Conservation (phyloP, 116 monocot genomes). For the Cymodocea nodosa region DNA sequence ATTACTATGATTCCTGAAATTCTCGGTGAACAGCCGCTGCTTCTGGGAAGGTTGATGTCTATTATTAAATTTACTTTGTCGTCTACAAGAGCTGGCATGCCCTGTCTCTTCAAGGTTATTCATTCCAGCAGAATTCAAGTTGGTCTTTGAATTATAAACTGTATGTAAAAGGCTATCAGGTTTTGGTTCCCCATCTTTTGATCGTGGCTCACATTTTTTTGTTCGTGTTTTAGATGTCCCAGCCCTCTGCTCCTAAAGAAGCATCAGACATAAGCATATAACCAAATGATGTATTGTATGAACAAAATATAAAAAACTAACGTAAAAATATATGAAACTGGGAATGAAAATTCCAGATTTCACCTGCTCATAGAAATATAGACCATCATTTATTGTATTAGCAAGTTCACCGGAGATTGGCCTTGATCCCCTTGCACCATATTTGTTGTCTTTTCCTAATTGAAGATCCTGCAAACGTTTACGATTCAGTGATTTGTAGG, state of each 20-base stretch:
- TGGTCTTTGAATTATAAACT: conserved; percentile 26
- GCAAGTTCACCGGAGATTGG: conserved; percentile 64
- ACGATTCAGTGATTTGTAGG: no score
- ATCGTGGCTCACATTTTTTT: conserved; percentile 15
- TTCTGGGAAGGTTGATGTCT: conserved; percentile 41
- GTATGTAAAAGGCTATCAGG: conserved; percentile 14
- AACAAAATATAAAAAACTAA: background rate
- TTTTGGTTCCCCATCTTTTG: conserved; percentile 31
- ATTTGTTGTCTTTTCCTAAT: conserved; percentile 1
- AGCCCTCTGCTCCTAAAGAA: conserved; percentile 44
- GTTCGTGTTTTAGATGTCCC: conserved; percentile 22
- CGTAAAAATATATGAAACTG: background rate
- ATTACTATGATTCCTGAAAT: conserved; percentile 32
- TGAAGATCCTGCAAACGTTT: conserved; percentile 27
- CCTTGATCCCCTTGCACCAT: conserved; percentile 18
- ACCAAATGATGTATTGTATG: background rate
- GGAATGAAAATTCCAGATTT: background rate
- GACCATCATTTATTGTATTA: conserved; percentile 64
- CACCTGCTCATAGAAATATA: conserved; percentile 89
- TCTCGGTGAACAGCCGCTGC: conserved; percentile 58
- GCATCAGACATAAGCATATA: background rate
- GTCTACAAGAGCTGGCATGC: conserved; percentile 33
- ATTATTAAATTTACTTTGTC: conserved; percentile 46
- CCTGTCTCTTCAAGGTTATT: conserved; percentile 43
- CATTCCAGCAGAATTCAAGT: conserved; percentile 15